phyloP scores from a whole-genome alignment of 179 eudicot genomes.

The Amaranthus tricolor region DNA sequence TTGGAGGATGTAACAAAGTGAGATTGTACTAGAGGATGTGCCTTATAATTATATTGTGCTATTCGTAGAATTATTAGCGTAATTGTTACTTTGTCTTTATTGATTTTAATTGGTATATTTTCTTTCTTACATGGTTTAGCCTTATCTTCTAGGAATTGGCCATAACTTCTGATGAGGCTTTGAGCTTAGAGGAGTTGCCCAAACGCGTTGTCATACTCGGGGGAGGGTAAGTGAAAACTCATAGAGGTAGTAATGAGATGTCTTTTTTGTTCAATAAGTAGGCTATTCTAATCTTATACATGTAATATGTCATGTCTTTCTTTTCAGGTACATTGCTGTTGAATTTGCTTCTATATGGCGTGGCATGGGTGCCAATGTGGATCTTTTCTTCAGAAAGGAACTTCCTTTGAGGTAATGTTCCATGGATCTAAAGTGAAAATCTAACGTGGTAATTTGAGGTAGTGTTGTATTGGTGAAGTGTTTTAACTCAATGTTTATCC shows the following conservation, averaged over 20 bases:
- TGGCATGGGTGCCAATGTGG: conserved; percentile 88
- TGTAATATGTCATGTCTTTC: not conserved
- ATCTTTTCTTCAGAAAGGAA: conserved; percentile 80
- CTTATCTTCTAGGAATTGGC: conserved; percentile 53
- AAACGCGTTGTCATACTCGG: conserved; percentile 84
- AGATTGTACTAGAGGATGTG: too few relatives aligned
- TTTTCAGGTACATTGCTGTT: conserved; percentile 80
- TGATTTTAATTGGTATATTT: not conserved
- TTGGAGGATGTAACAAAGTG: too few relatives aligned
- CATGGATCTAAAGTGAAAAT: too few relatives aligned
- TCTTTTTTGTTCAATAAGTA: not conserved
- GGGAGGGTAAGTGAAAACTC: conserved; percentile 60
- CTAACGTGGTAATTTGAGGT: too few relatives aligned
- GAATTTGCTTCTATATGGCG: conserved; percentile 99
- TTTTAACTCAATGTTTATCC: too few relatives aligned
- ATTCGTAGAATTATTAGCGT: too few relatives aligned
- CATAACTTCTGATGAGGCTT: conserved; percentile 91
- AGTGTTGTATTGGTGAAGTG: too few relatives aligned
- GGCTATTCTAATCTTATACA: not conserved
- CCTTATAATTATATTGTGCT: too few relatives aligned
- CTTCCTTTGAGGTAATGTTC: conserved; percentile 71
- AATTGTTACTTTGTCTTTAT: too few relatives aligned
- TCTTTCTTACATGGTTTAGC: conserved; percentile 4
- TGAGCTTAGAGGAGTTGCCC: conserved; percentile 89
- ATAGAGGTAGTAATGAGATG: not conserved